Evolutionary conservation across 352 stramenopile genomes (phyloP).

Genomic region (Detonula confervacea): DNA sequence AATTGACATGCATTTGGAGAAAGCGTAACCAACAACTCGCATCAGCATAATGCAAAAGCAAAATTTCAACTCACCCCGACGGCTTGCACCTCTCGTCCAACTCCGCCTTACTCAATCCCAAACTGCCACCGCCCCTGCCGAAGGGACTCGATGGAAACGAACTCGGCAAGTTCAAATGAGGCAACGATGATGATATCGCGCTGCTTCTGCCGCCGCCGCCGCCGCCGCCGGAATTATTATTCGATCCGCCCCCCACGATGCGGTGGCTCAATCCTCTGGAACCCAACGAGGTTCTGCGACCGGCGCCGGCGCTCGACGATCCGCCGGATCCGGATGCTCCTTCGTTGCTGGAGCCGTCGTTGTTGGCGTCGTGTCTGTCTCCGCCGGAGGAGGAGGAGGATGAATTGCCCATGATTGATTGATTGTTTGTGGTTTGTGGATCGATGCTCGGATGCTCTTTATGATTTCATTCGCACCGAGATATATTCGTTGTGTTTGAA

Average conservation of each 20-base stretch:
- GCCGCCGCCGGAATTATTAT: slow-evolving; percentile 8
- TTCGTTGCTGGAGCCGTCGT: background rate
- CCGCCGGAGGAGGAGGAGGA: slow-evolving; percentile 33
- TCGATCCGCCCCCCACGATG: slow-evolving; percentile 22
- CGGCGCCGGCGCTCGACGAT: background rate
- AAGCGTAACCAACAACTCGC: background rate
- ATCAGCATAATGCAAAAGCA: slow-evolving; percentile 12
- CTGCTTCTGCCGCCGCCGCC: background rate
- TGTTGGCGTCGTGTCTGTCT: background rate
- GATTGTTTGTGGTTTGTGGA: too few species aligned
- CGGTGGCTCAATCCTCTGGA: slow-evolving; percentile 15
- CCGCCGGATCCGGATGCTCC: background rate
- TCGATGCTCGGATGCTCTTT: too few species aligned
- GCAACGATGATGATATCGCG: too few species aligned
- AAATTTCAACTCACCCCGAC: slow-evolving; percentile 61
- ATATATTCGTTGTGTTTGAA: too few species aligned
- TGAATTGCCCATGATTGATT: slow-evolving; percentile 53
- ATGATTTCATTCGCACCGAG: too few species aligned
- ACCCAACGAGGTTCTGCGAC: background rate
- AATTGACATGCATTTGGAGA: too few species aligned
- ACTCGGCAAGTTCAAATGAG: slow-evolving; percentile 2
- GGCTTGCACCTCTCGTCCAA: slow-evolving; percentile 71
- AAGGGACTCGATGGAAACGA: too few species aligned
- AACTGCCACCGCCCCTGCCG: slow-evolving; percentile 38
- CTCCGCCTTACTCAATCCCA: slow-evolving; percentile 63